Conservation (phyloP, 208 protist genomes). For the Leishmania mexicana region DNA sequence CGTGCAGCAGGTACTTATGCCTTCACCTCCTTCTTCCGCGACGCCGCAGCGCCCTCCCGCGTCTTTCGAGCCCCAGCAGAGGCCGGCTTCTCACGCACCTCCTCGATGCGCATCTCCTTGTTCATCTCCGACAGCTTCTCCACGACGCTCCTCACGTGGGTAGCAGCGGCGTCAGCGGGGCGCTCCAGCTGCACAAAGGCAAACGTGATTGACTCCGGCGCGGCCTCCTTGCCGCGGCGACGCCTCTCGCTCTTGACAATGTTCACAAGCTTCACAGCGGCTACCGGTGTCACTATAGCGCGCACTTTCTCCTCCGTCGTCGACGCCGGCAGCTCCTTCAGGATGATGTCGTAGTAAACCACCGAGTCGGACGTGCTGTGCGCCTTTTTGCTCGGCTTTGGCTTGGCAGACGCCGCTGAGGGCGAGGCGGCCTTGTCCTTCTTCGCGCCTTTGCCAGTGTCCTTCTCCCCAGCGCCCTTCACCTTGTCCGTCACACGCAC, state of each 20-base stretch:
- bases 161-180: constrained; percentile 44
- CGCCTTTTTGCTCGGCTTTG: constrained; percentile 1
- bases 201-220: constrained; percentile 51
- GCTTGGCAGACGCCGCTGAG: not conserved
- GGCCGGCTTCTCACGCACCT: constrained; percentile 52
- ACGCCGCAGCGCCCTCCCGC: not conserved
- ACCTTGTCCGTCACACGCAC: constrained; percentile 27
- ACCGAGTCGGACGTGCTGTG: constrained; percentile 21
- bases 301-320: constrained; percentile 67
- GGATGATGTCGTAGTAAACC: constrained; percentile 80
- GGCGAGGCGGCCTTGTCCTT: constrained; percentile 15
- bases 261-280: constrained; percentile 42
- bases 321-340: constrained; percentile 62
- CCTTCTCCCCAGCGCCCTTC: constrained; percentile 20
- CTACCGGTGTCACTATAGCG: constrained; percentile 41
- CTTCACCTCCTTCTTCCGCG: constrained; percentile 3
- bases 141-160: constrained; percentile 46
- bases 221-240: constrained; percentile 44
- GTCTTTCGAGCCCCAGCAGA: not conserved
- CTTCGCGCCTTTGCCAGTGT: constrained; percentile 13
- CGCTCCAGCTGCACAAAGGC: constrained; percentile 81
- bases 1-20: not conserved
- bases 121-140: constrained; percentile 32
- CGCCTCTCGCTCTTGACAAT: constrained; percentile 67
- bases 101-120: constrained; percentile 52